Percentiles rank a stretch among this genome's conserved stretches.
These are phyloP conservation scores for Fusarium algeriense DNA, from an alignment of 2,329 filamentous ascomycete species.

Conservation along the genomic window DNA sequence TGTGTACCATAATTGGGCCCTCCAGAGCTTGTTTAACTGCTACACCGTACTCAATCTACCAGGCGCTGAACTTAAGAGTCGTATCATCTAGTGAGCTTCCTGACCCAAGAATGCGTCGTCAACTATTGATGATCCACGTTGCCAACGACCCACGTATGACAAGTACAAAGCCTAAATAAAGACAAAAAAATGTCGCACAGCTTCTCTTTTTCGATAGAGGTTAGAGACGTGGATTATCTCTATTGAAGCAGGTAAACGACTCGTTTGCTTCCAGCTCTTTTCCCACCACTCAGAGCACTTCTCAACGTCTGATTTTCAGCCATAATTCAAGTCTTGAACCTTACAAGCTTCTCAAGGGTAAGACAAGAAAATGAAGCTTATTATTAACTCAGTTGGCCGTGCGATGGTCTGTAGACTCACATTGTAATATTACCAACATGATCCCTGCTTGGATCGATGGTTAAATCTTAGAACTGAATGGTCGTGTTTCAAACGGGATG, in stretches of 20 bases:
- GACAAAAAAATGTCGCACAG: conserved; percentile 21
- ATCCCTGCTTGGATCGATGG: background rate
- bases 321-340: background rate
- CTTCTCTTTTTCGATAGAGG: background rate
- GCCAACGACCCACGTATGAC: conserved; percentile 35
- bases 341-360: background rate
- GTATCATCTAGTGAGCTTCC: background rate
- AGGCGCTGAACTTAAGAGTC: background rate
- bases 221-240: background rate
- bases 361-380: background rate
- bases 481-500: background rate
- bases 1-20: too few relatives aligned
- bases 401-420: background rate
- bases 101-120: background rate
- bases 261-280: background rate
- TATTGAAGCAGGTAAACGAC: background rate
- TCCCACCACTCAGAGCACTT: background rate
- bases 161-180: conserved; percentile 10
- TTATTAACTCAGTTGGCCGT: background rate
- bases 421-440: background rate
- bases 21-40: background rate
- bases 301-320: background rate
- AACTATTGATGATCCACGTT: conserved; percentile 29
- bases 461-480: background rate
- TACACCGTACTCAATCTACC: background rate